A percentile compares a stretch with the other conserved stretches of the same genome.
Evolutionary conservation across 192 early-diverging fungal genomes (phyloP).

Genomic region (Coemansia reversa): DNA sequence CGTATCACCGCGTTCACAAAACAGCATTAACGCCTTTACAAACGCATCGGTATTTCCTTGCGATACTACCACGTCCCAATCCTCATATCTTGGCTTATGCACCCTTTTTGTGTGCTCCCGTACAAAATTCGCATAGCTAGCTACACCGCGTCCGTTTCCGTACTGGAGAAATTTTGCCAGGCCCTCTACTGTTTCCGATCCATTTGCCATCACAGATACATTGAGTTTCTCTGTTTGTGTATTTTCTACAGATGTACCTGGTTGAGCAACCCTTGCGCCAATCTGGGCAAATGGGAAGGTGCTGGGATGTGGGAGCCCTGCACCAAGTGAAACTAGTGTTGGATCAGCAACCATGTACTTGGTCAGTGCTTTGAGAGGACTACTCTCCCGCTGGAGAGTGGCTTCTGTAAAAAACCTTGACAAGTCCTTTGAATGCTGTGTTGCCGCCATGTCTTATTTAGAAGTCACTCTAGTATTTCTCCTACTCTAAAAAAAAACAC

Average conservation of each 20-base stretch:
- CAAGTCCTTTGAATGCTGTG: constrained; percentile 40
- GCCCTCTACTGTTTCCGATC: constrained; percentile 13
- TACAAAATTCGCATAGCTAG: constrained; percentile 50
- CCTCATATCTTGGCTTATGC: constrained; percentile 56
- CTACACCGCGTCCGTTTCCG: constrained; percentile 57
- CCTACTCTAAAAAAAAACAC: too few species aligned
- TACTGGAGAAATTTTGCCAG: constrained; percentile 64
- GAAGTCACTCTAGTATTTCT: not conserved
- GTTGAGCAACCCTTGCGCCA: constrained; percentile 55
- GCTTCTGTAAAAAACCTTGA: constrained; percentile 43
- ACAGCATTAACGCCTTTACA: constrained; percentile 57
- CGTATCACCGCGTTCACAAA: constrained; percentile 60
- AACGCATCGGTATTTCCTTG: constrained; percentile 65
- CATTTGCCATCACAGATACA: constrained; percentile 10
- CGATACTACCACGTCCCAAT: constrained; percentile 68
- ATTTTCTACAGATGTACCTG: constrained; percentile 61
- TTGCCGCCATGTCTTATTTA: constrained; percentile 15
- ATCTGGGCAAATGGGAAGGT: constrained; percentile 67
- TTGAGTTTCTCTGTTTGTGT: constrained; percentile 33
- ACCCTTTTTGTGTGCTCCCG: constrained; percentile 52
- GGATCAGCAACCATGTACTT: constrained; percentile 52
- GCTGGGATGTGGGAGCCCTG: constrained; percentile 65
- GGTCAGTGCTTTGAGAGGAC: constrained; percentile 45
- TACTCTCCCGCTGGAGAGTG: constrained; percentile 35
- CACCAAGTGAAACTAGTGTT: constrained; percentile 66